Evolutionary conservation across 1,284 basidiomycete genomes (phyloP).

Genomic region (Sanghuangporus sanghuang): DNA sequence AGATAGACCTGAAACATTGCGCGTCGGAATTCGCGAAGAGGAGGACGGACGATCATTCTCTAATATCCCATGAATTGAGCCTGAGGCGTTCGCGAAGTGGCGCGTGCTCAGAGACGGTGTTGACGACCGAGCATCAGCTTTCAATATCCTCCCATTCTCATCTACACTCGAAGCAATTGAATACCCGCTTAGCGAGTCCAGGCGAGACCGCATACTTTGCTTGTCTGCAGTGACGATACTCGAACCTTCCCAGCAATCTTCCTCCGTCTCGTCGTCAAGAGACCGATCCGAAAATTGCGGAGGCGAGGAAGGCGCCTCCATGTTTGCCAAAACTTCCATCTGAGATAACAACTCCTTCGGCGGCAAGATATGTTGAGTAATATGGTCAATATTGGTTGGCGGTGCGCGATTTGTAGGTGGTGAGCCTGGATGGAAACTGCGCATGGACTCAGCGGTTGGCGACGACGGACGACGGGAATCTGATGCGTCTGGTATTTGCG

Average conservation of each 20-base stretch:
- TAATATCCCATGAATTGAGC: constrained; percentile 13
- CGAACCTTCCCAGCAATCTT: constrained; percentile 14
- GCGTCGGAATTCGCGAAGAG: constrained; percentile 10
- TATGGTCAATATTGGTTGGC: background rate
- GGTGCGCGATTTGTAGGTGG: background rate
- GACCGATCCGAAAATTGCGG: constrained; percentile 5
- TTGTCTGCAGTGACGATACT: constrained; percentile 7
- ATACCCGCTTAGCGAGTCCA: constrained; percentile 10
- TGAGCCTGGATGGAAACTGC: background rate
- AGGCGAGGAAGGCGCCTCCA: constrained; percentile 11
- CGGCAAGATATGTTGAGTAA: constrained; percentile 16
- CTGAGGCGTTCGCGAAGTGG: constrained; percentile 12
- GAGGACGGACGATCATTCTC: constrained; percentile 13
- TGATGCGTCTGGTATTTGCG: background rate
- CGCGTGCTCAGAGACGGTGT: constrained; percentile 5
- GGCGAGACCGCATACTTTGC: constrained; percentile 11
- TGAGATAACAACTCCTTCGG: constrained; percentile 15
- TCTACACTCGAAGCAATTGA: constrained; percentile 10
- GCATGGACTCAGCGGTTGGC: constrained; percentile 1
- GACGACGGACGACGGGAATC: background rate
- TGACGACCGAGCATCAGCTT: background rate
- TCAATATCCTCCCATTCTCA: background rate
- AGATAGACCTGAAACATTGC: constrained; percentile 1
- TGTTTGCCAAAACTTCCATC: constrained; percentile 18
- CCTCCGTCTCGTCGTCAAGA: constrained; percentile 12